A percentile compares a stretch with the other conserved stretches of the same genome.
phyloP scores from a whole-genome alignment of 495 filamentous ascomycete genomes.

The Tuber indicum region DNA sequence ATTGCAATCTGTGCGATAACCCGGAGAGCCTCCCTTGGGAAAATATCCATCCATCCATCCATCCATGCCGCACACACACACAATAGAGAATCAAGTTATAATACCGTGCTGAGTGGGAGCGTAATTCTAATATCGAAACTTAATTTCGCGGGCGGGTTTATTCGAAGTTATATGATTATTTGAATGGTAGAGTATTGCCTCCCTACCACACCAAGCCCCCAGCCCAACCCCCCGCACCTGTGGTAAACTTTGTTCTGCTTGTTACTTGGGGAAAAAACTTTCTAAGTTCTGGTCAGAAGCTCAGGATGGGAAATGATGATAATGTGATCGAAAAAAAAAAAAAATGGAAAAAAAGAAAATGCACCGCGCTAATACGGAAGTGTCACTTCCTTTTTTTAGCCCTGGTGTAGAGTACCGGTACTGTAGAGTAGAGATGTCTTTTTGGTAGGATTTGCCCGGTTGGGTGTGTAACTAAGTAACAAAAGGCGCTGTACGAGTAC shows the following conservation, averaged over 20 bases:
- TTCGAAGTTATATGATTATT: neutral
- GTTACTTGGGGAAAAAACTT: too few relatives aligned
- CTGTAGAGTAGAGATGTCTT: neutral
- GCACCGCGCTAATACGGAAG: neutral
- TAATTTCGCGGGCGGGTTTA: neutral
- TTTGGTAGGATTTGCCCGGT: neutral
- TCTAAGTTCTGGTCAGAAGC: neutral
- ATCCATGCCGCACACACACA: neutral
- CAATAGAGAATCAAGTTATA: neutral
- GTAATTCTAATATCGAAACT: conserved; percentile 1
- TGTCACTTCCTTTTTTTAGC: neutral
- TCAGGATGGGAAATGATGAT: neutral
- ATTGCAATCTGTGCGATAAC: neutral
- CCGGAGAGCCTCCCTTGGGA: neutral
- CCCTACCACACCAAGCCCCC: too few relatives aligned
- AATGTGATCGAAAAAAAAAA: neutral
- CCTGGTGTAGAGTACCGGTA: neutral
- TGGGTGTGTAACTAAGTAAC: neutral
- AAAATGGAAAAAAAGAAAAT: neutral
- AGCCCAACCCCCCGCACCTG: neutral
- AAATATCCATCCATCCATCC: too few relatives aligned
- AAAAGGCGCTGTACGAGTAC: neutral
- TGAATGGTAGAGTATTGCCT: too few relatives aligned
- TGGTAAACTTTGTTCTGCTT: too few relatives aligned
- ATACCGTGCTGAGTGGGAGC: neutral